Percentiles rank a stretch among this genome's conserved stretches.
These are phyloP conservation scores for Coemansia sp. DNA, from an alignment of 192 early-diverging fungal genomes.

Conservation along the genomic window DNA sequence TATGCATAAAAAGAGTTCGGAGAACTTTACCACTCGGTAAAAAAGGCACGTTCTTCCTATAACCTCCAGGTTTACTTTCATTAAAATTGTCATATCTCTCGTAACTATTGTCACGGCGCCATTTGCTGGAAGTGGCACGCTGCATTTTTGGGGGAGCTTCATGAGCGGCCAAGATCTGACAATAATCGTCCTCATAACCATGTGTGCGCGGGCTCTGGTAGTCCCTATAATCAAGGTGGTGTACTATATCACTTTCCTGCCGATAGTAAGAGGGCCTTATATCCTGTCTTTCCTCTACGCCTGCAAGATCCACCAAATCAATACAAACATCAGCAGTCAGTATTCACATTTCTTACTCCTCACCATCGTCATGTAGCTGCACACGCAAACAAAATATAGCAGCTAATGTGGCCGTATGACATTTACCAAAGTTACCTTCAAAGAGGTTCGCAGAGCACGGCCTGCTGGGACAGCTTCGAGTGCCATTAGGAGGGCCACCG, in stretches of 20 bases:
- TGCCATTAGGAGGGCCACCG: neutral
- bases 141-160: neutral
- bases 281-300: neutral
- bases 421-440: neutral
- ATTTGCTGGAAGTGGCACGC: neutral
- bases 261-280: neutral
- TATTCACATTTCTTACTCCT: neutral
- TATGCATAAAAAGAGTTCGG: slow-evolving; percentile 39
- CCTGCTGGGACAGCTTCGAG: neutral
- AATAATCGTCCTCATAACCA: neutral
- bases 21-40: slow-evolving; percentile 7
- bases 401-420: neutral
- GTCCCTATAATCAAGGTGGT: neutral
- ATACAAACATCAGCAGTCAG: neutral
- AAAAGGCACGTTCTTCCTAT: slow-evolving; percentile 10
- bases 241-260: neutral
- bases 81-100: neutral
- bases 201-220: neutral
- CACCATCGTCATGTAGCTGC: neutral
- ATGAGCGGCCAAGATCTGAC: neutral
- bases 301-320: neutral
- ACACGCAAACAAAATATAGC: neutral
- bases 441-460: neutral
- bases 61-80: slow-evolving; percentile 3
- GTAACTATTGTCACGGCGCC: neutral